Evolutionary conservation across 495 filamentous ascomycete genomes (phyloP).

Genomic region (Astrocystis sublimbata): DNA sequence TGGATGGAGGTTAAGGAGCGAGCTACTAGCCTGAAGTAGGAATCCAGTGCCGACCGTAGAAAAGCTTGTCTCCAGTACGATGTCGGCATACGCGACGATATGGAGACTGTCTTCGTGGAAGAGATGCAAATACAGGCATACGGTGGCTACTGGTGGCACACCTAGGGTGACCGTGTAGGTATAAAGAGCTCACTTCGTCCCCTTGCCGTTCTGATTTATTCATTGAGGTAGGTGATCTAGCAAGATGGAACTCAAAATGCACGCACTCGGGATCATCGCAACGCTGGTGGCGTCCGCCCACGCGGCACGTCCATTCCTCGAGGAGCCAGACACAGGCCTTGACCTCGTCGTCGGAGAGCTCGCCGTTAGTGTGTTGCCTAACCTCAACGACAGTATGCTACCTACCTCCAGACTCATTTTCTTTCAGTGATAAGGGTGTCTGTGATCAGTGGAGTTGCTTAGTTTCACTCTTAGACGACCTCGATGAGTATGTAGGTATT

Average conservation of each 20-base stretch:
- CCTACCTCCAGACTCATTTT: not conserved
- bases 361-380: not conserved
- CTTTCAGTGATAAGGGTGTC: constrained; percentile 19
- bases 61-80: not conserved
- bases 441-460: constrained; percentile 18
- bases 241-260: not conserved
- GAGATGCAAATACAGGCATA: not conserved
- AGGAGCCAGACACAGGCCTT: constrained; percentile 35
- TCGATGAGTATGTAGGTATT: too few species aligned
- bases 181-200: constrained; percentile 4
- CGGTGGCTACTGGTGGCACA: not conserved
- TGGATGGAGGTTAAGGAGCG: not conserved
- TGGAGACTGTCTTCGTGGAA: too few species aligned
- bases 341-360: constrained; percentile 23
- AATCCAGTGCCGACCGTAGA: not conserved
- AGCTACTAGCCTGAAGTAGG: not conserved
- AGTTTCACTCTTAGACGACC: too few species aligned
- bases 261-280: constrained; percentile 5
- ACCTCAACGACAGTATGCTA: not conserved
- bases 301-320: constrained; percentile 29
- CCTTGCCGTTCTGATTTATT: not conserved
- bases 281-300: constrained; percentile 19
- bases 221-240: not conserved
- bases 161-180: not conserved
- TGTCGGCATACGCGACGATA: not conserved